Conservation (phyloP, 2,329 filamentous ascomycete genomes). For the Amauroascus verrucosus region DNA sequence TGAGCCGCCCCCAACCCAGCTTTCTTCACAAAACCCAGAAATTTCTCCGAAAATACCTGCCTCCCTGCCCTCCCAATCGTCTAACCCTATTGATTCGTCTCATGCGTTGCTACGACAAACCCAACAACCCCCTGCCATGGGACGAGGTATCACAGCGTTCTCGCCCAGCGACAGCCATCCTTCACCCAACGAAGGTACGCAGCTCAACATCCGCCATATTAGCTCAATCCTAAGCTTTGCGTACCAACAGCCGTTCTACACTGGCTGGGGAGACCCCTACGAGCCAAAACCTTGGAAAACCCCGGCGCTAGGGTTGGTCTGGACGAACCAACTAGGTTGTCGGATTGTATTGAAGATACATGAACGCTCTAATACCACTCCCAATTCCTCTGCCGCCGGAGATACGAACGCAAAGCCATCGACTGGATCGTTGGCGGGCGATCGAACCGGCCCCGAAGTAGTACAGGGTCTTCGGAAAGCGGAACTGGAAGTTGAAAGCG, state of each 20-base stretch:
- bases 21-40: background rate
- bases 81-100: background rate
- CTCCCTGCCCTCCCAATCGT: slow-evolving; percentile 8
- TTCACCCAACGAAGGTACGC: background rate
- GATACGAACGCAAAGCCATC: background rate
- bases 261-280: slow-evolving; percentile 76
- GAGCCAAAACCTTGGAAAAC: slow-evolving; percentile 49
- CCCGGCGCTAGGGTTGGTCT: slow-evolving; percentile 75
- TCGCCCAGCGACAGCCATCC: background rate
- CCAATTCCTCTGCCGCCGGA: background rate
- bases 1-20: background rate
- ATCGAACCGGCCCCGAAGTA: background rate
- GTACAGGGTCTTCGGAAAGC: too few relatives aligned
- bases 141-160: background rate
- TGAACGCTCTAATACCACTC: slow-evolving; percentile 30
- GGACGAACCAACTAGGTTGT: slow-evolving; percentile 78
- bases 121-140: background rate
- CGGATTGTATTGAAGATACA: slow-evolving; percentile 72
- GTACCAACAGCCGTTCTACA: slow-evolving; percentile 90
- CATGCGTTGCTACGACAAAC: background rate
- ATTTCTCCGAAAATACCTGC: slow-evolving; percentile 6
- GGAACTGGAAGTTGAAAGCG: too few relatives aligned
- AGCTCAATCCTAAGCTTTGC: slow-evolving; percentile 59
- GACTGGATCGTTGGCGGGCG: background rate
- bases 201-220: slow-evolving; percentile 21